Percentiles rank a stretch among this genome's conserved stretches.
Evolutionary conservation across 441 rosid genomes (phyloP).

Genomic region (Adansonia rubrostipa): DNA sequence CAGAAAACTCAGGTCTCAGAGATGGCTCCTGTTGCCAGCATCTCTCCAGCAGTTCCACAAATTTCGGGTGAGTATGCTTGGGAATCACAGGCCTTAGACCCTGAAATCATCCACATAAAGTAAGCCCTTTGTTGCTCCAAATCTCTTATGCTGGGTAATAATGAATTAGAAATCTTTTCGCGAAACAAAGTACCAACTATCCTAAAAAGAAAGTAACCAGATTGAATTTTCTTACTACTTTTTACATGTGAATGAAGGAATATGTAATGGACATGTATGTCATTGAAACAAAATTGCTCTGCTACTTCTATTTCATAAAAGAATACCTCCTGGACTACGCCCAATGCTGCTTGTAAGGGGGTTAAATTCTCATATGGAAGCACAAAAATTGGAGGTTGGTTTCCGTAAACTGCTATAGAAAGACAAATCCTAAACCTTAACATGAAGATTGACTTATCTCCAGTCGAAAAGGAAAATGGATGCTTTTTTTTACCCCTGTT

Average conservation of each 20-base stretch:
- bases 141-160: background rate
- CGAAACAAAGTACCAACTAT: background rate
- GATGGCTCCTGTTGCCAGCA: conserved; percentile 75
- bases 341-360: conserved; percentile 59
- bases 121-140: background rate
- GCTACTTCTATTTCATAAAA: background rate
- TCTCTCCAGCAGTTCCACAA: conserved; percentile 59
- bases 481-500: background rate
- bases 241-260: background rate
- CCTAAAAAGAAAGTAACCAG: background rate
- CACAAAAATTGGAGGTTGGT: conserved; percentile 25
- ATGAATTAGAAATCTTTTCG: conserved; percentile 11
- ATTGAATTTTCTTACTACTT: background rate
- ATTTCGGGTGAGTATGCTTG: conserved; percentile 54
- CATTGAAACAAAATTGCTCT: background rate
- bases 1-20: conserved; percentile 68
- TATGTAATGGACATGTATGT: background rate
- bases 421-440: background rate
- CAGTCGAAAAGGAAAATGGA: background rate
- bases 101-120: conserved; percentile 37
- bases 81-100: conserved; percentile 68
- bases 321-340: conserved; percentile 55
- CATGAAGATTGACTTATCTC: background rate
- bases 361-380: conserved; percentile 53
- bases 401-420: conserved; percentile 14